These are phyloP conservation scores for Neonectria neomacrospora DNA, from an alignment of 2,329 filamentous ascomycete species.

Conservation along the genomic window DNA sequence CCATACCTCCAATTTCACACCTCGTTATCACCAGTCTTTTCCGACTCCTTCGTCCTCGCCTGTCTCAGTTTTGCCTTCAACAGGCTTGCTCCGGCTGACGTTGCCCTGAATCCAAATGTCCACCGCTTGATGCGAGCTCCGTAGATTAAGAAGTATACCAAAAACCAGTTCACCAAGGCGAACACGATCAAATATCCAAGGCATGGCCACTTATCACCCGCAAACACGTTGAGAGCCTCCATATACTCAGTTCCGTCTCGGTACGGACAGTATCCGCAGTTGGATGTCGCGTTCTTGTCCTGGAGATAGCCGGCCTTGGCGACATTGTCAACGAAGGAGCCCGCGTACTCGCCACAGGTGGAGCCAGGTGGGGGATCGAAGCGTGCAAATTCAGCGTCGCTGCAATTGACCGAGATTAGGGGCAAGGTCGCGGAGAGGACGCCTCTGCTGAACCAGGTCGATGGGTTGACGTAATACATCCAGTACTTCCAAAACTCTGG, in stretches of 20 bases:
- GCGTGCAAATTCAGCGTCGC: constrained; percentile 45
- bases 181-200: constrained; percentile 79
- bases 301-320: constrained; percentile 68
- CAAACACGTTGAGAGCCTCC: constrained; percentile 59
- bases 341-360: constrained; percentile 73
- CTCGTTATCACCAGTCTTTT: background rate
- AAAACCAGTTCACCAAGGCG: constrained; percentile 73
- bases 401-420: constrained; percentile 51
- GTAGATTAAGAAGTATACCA: constrained; percentile 82
- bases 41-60: background rate
- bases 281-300: constrained; percentile 65
- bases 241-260: constrained; percentile 69
- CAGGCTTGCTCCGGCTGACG: background rate
- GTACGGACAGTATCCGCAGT: constrained; percentile 78
- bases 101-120: constrained; percentile 72
- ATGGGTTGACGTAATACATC: constrained; percentile 20
- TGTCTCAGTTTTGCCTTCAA: background rate
- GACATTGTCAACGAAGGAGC: constrained; percentile 59
- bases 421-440: constrained; percentile 11
- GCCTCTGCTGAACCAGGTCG: constrained; percentile 15
- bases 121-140: constrained; percentile 75
- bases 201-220: constrained; percentile 70
- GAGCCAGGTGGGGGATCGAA: constrained; percentile 71
- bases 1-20: background rate
- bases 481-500: constrained; percentile 69